Percentiles rank a stretch among this genome's conserved stretches.
phyloP scores from a whole-genome alignment of 345 rosid species.

The Gossypium thurberi region DNA sequence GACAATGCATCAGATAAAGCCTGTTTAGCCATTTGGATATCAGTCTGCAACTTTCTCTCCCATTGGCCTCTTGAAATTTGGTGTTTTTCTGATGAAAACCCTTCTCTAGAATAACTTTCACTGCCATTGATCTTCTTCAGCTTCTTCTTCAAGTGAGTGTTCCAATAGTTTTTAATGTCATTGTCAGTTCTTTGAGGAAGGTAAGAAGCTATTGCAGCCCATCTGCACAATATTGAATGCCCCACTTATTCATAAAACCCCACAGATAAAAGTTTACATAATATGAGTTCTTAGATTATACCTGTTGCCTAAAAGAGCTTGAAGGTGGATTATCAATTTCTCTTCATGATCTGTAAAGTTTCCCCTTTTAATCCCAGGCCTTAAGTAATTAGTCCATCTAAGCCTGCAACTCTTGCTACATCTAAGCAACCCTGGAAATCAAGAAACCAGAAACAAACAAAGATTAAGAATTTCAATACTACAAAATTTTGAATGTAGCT shows the following conservation, averaged over 20 bases:
- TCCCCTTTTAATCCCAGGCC: slow-evolving; percentile 78
- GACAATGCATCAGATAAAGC: slow-evolving; percentile 64
- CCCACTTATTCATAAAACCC: neutral
- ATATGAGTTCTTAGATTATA: no score
- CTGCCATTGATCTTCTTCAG: slow-evolving; percentile 34
- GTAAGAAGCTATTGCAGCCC: slow-evolving; percentile 89
- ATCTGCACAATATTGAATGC: slow-evolving; percentile 33
- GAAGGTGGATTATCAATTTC: slow-evolving; percentile 72
- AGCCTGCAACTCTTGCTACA: slow-evolving; percentile 86
- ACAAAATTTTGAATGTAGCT: neutral
- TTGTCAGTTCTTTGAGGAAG: slow-evolving; percentile 80
- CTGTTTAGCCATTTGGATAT: slow-evolving; percentile 54
- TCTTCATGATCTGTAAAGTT: slow-evolving; percentile 69
- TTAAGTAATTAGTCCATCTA: slow-evolving; percentile 74
- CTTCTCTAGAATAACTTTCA: slow-evolving; percentile 15
- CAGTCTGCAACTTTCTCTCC: slow-evolving; percentile 73
- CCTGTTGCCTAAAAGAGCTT: slow-evolving; percentile 75
- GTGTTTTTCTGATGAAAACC: slow-evolving; percentile 3
- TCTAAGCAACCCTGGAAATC: slow-evolving; percentile 51
- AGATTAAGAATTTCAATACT: neutral
- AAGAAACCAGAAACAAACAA: neutral
- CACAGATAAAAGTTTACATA: no score
- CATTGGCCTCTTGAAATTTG: slow-evolving; percentile 59
- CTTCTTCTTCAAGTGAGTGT: slow-evolving; percentile 75
- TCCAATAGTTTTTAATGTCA: slow-evolving; percentile 76